Conservation (phyloP, 2,329 filamentous ascomycete species). For the Fusarium nodosum region DNA sequence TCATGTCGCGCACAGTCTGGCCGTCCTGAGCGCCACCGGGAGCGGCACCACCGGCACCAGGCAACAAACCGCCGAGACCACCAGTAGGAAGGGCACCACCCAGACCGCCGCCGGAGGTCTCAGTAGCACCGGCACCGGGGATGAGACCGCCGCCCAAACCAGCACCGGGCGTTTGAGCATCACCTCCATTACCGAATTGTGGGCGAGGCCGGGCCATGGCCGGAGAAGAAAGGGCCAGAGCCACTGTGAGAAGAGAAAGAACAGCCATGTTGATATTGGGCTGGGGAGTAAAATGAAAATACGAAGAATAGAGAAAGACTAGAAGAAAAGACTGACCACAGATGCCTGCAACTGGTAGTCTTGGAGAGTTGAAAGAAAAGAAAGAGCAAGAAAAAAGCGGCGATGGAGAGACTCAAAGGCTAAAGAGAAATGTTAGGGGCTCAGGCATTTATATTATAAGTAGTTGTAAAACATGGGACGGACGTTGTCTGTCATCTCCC, state of each 20-base stretch:
- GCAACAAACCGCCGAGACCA: not conserved
- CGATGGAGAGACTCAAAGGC: slow-evolving; percentile 42
- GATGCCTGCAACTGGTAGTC: slow-evolving; percentile 50
- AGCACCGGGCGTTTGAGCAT: slow-evolving; percentile 29
- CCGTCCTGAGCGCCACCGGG: not conserved
- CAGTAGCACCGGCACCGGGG: slow-evolving; percentile 16
- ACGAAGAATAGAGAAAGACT: slow-evolving; percentile 33
- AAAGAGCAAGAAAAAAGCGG: slow-evolving; percentile 42
- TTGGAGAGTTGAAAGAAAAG: slow-evolving; percentile 41
- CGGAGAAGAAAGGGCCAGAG: slow-evolving; percentile 46
- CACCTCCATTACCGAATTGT: slow-evolving; percentile 27
- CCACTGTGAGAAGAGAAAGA: slow-evolving; percentile 47
- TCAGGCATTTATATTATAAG: slow-evolving; percentile 40
- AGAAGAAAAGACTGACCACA: slow-evolving; percentile 46
- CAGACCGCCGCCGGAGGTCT: slow-evolving; percentile 2
- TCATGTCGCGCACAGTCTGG: not conserved
- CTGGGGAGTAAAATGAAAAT: slow-evolving; percentile 20
- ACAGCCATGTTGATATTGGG: slow-evolving; percentile 46
- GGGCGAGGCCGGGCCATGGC: slow-evolving; percentile 42
- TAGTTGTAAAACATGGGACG: slow-evolving; percentile 19
- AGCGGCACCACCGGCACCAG: not conserved
- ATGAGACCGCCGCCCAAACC: slow-evolving; percentile 26
- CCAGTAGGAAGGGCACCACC: slow-evolving; percentile 3
- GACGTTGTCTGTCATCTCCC: slow-evolving; percentile 21
- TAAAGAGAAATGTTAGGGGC: slow-evolving; percentile 19